phyloP scores from a whole-genome alignment of 2,329 filamentous ascomycete genomes.

The Venturia oleaginea region DNA sequence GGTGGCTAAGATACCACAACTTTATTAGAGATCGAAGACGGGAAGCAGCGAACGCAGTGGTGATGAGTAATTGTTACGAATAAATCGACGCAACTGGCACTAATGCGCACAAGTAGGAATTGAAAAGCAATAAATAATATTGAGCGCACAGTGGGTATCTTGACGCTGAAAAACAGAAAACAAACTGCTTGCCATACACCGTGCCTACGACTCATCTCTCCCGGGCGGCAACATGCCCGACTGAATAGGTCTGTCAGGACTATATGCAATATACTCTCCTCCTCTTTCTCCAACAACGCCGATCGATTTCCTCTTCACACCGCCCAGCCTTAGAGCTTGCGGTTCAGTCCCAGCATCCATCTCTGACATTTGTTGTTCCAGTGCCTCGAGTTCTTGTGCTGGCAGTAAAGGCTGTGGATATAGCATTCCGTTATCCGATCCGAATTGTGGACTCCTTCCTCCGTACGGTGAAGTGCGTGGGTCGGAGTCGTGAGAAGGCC shows the following conservation, averaged over 20 bases:
- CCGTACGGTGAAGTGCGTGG: background rate
- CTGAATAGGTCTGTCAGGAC: background rate
- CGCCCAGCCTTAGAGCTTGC: background rate
- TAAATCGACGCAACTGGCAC: too few relatives aligned
- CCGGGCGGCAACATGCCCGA: background rate
- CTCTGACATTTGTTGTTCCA: constrained; percentile 1
- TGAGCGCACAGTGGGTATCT: background rate
- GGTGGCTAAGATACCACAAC: too few relatives aligned
- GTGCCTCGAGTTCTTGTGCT: background rate
- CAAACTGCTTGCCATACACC: background rate
- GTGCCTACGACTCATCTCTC: background rate
- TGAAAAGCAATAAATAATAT: background rate
- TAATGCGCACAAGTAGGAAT: too few relatives aligned
- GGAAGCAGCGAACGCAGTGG: too few relatives aligned
- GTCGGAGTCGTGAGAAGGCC: background rate
- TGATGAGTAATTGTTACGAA: too few relatives aligned
- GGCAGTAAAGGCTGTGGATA: background rate
- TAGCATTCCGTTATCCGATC: background rate
- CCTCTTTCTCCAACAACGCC: background rate
- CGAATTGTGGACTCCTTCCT: background rate
- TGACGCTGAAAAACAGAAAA: background rate
- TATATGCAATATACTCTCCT: background rate
- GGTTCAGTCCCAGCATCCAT: background rate
- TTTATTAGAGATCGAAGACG: too few relatives aligned
- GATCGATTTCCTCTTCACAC: background rate